Base-by-base conservation (phyloP, 441 rosid species). In the Dalechampia spathulata region DNA sequence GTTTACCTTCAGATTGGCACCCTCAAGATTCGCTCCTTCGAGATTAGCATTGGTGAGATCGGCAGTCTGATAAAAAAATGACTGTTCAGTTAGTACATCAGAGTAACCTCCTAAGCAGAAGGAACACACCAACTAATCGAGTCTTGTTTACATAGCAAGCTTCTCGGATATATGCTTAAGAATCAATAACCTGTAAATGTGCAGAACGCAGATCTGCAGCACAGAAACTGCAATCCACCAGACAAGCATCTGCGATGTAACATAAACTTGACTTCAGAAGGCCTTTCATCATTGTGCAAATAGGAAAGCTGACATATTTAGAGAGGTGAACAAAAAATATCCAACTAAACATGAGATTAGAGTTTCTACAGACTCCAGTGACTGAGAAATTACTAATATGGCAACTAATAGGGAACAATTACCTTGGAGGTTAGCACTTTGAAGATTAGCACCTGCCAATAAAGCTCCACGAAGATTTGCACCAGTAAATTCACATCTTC, bases 391-490 rank as follows among this genome's bases (percentile, higher is more conserved):
- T 43, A 38, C 12, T 15, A 36, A 30, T 30, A 30, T 30, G n/a
- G n/a, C n/a, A n/a, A n/a, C n/a, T n/a, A 30, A 30, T 3, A 30
- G 34, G 34, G 8, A 30, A 30, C 4, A 3, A 30, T 77, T 72
- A 70, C 96, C 96, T 83, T 88, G 95, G 25, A 92, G 71, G 67
- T 88, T 92, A 64, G 95, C 96, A 78, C 96, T 88, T 71, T 88
- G 89, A 78, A 92, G 96, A 80, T 63, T 83, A 43, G 95, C 74
- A 64, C 90, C 98, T 62, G 95, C 84, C 75, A 92, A 66, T 62
- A 88, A 60, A 60, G 98, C 91, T 62, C 95, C 94, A 56, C 83
- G 83, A 68, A 92, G 96, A 73, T 88, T 88, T 51, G 98, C 96
- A 12, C 84, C 69, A 11, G 91, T 83, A 75, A 88, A 92, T 74